These are phyloP conservation scores for Teunomyces aglyptinius DNA, from an alignment of 805 yeast species.

Conservation along the genomic window DNA sequence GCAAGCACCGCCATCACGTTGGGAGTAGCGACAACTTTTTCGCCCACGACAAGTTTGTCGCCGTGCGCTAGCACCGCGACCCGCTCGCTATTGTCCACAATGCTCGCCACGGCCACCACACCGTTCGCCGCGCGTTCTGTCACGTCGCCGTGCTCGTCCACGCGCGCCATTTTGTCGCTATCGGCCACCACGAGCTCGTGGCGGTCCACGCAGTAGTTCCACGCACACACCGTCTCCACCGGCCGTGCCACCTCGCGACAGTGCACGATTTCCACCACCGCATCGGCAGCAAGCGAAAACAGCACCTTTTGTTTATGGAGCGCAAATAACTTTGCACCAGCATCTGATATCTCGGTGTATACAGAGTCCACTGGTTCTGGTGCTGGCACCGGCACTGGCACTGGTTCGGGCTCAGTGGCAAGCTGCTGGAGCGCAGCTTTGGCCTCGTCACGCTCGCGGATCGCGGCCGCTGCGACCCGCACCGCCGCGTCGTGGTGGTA, in stretches of 20 bases:
- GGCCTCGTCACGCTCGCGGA: constrained; percentile 76
- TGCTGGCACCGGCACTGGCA: constrained; percentile 7
- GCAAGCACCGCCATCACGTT: constrained; percentile 14
- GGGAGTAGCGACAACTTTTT: constrained; percentile 2
- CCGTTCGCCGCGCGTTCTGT: too few species aligned
- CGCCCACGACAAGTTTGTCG: constrained; percentile 15
- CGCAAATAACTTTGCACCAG: constrained; percentile 33
- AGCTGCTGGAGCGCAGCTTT: constrained; percentile 55
- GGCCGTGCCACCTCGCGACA: neutral
- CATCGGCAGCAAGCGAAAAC: neutral
- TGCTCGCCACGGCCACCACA: too few species aligned
- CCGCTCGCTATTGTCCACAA: too few species aligned
- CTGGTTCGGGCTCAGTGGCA: too few species aligned
- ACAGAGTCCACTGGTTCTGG: constrained; percentile 18
- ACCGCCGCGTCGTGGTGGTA: constrained; percentile 91
- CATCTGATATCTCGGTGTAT: constrained; percentile 15
- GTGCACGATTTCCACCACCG: neutral
- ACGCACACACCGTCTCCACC: neutral
- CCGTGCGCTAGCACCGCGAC: neutral
- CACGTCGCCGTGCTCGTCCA: too few species aligned
- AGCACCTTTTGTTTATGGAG: constrained; percentile 29
- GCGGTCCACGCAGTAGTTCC: neutral
- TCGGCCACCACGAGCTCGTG: neutral
- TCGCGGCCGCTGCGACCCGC: constrained; percentile 72
- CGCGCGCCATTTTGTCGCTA: constrained; percentile 11